Percentiles rank a stretch among this genome's conserved stretches.
These are phyloP conservation scores for Sporothrix pallida DNA, from an alignment of 2,329 filamentous ascomycete genomes.

Conservation along the genomic window DNA sequence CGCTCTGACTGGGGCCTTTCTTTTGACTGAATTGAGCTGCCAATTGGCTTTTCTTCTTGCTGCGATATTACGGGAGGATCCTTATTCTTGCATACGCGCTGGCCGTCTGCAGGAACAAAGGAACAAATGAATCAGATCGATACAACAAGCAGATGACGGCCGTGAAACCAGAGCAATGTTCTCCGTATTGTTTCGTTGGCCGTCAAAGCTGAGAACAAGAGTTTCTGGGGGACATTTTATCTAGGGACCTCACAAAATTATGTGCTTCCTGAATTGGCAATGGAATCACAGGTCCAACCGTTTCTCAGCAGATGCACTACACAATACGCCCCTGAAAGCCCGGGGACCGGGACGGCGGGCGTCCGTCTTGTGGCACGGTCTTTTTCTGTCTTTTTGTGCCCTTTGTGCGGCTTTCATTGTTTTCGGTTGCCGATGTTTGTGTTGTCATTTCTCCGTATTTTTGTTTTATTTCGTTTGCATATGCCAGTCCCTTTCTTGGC, in stretches of 20 bases:
- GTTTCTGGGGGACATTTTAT: neutral
- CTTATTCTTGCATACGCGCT: neutral
- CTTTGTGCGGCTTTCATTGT: neutral
- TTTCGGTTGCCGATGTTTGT: neutral
- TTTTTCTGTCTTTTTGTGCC: no score
- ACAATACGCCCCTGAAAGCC: neutral
- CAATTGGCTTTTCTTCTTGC: neutral
- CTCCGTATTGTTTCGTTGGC: neutral
- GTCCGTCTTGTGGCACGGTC: neutral
- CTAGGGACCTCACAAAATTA: neutral
- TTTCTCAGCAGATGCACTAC: neutral
- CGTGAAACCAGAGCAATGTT: neutral
- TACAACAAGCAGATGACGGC: neutral
- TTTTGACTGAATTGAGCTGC: neutral
- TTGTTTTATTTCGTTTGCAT: neutral
- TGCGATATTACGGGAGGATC: no score
- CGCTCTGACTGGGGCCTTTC: constrained; percentile 1
- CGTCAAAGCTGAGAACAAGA: neutral
- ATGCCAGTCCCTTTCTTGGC: constrained; percentile 19
- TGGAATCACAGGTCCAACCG: neutral
- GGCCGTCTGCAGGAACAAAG: neutral
- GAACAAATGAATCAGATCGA: neutral
- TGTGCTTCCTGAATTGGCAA: neutral
- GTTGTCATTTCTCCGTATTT: no score
- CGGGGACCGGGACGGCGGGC: neutral